phyloP scores from a whole-genome alignment of 2,329 filamentous ascomycete genomes.

The Parascedosporium putredinis region DNA sequence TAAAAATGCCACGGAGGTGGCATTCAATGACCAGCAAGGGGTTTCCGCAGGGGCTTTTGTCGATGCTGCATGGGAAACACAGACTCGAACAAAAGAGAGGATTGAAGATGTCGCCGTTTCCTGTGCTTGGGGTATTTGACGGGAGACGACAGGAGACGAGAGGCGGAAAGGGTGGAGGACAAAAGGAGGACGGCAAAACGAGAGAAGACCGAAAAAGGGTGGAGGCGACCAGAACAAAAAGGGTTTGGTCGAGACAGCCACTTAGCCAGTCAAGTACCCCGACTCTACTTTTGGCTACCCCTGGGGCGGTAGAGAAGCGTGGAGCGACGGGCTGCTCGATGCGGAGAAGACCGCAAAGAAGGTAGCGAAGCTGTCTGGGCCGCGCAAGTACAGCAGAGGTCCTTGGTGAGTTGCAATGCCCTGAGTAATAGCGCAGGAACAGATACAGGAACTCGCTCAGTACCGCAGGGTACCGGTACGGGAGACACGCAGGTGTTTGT shows the following conservation, averaged over 20 bases:
- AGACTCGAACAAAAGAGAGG: neutral
- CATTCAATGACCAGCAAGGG: neutral
- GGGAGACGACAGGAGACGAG: constrained; percentile 6
- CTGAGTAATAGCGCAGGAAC: constrained; percentile 2
- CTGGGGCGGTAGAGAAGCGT: neutral
- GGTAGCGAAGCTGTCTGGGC: neutral
- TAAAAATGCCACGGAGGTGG: constrained; percentile 1
- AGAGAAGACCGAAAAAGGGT: neutral
- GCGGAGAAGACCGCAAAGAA: neutral
- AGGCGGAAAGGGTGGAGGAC: constrained; percentile 1
- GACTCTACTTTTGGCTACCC: neutral
- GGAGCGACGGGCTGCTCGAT: neutral
- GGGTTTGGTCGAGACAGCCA: neutral
- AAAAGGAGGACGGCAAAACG: constrained; percentile 1
- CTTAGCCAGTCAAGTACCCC: neutral
- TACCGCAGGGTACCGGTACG: neutral
- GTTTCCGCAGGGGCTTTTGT: neutral
- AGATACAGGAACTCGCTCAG: neutral
- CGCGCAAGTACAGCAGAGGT: no score
- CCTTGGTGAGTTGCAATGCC: no score
- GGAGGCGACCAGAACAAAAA: constrained; percentile 7
- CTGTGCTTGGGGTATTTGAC: constrained; percentile 1
- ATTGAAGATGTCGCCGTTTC: neutral
- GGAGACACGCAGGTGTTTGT: no score
- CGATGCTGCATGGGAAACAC: neutral